Base-by-base conservation (phyloP, 1,284 basidiomycete species). In the Cutaneotrichosporon daszewskae region DNA sequence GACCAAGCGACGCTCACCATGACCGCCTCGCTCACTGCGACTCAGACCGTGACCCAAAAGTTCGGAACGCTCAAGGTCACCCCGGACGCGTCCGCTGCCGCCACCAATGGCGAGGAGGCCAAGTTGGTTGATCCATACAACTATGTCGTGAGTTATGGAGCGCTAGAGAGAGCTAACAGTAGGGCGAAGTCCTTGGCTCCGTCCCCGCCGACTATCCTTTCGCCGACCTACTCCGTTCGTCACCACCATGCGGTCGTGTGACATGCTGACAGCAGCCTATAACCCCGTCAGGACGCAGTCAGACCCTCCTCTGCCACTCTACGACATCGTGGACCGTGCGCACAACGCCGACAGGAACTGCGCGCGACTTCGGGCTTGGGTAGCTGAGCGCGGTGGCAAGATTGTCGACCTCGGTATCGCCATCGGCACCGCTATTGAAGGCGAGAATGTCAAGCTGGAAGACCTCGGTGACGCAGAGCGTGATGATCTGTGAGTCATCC, bases 281-380 rank as follows among this genome's bases (percentile, higher is more conserved):
- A 66, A 66, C 49, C 62, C 64, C 13, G 33, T 35, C 8, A 53
- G 64, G 19, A 54, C 53, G 2, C 43, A 55, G 13, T 55, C 61
- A 10, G 64, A 63, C 35, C 64, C 64, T 7, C 48, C 59, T 19
- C 57, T 66, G 4, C 81, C 83, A 22, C 73, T 85, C 39, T 69
- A 72, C 40, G 77, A 81, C 45, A 59, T 82, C 16, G 75, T 71
- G 22, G 84, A 88, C 47, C 79, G 83, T 34, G 86, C 76, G 7
- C 66, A 76, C 27, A 67, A 62, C 40, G 74, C 73, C 19, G 68
- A 73, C 52, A 60, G 64, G 2, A 57, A 64, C 25, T 57, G 59
- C 22, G 52, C 62, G 4, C 57, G 64, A 26, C 49, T 71, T 4
- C 55, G 66, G 18, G 51, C 57, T 8, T 61, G 58, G 38, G 63